Evolutionary conservation across 2,329 filamentous ascomycete species (phyloP), one percentile per base, ranked within the genome.

Genomic region (Ophiocordyceps camponoti-leonardi): DNA sequence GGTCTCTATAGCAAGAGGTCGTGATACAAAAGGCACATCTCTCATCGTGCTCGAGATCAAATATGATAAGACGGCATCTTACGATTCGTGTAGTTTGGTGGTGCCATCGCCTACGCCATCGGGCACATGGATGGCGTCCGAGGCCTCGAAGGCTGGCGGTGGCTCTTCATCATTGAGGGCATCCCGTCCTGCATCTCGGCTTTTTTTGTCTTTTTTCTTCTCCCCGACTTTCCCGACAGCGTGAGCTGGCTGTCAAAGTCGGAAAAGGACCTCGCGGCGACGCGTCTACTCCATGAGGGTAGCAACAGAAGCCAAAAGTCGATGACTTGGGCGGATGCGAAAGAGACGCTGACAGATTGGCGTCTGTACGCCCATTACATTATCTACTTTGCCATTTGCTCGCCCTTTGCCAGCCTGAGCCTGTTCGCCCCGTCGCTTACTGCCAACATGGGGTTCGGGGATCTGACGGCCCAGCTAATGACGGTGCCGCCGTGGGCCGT

Each of bases 321-420:
- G 49, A 73, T 79, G 54, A 81, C 73, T 1, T 76, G 82, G 59
- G 67, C 63, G 22, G 83, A 88, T 51, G 83, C 79, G 65, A 82
- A 77, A 54, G 71, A 77, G 19, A 85, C 79, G 51, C 65, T 78
- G 5, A 79, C 75, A 48, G 80, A 78, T 52, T 73, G 78, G 59
- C 73, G 73, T 1, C 68, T 86, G 47, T 87, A 86, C 53, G 79
- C 78, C 1, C 68, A 86, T 47, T 87, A 86, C 53, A 79, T 78
- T 1, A 64, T 72, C 11, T 73, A 73, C 48, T 58, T 69, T 66
- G 51, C 72, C 59, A 50, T 76, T 56, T 54, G 70, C 2, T 66
- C 67, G 3, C 73, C 75, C 0, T 77, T 80, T 52, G 73, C 73
- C 2, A 74, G 71, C 43, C 62, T 81, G 45, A 77, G 72, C 13